Percentiles rank a stretch among this genome's conserved stretches.
Evolutionary conservation across 371 early-diverging fungal genomes (phyloP).

Genomic region (Batkoa obscura): DNA sequence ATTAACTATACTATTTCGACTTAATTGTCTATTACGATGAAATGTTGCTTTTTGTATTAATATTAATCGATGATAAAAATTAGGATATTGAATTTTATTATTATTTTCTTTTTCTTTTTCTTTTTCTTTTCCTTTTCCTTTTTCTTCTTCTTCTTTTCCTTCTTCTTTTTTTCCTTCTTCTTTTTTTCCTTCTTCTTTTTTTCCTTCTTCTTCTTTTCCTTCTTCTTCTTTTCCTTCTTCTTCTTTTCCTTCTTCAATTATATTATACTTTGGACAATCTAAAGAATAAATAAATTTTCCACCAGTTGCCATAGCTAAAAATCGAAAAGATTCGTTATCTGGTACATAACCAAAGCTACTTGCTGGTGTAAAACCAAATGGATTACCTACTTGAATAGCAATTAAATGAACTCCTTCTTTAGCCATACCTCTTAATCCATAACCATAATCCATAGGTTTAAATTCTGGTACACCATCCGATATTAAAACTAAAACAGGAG

Average conservation of each 20-base stretch:
- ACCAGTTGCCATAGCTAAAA: conserved; percentile 50
- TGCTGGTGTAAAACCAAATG: conserved; percentile 47
- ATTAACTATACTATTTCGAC: conserved; percentile 13
- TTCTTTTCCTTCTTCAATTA: too few species aligned
- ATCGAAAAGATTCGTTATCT: conserved; percentile 68
- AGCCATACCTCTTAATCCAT: conserved; percentile 21
- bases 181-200: too few species aligned
- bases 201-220: too few species aligned
- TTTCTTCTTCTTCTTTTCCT: too few species aligned
- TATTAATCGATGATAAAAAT: conserved; percentile 58
- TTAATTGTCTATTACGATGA: conserved; percentile 22
- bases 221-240: too few species aligned
- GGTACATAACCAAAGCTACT: conserved; percentile 73
- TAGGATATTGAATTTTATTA: too few species aligned
- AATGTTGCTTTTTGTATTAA: conserved; percentile 42
- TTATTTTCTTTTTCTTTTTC: too few species aligned
- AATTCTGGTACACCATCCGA: conserved; percentile 72
- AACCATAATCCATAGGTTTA: conserved; percentile 13
- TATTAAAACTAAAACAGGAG: conserved; percentile 45
- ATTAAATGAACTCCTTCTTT: conserved; percentile 49
- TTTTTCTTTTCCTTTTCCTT: too few species aligned
- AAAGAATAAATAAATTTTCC: conserved; percentile 65
- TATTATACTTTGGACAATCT: conserved; percentile 35
- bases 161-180: too few species aligned
- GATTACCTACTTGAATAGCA: conserved; percentile 67